Evolutionary conservation across 495 filamentous ascomycete species (phyloP).

Genomic region (Tuber aestivum): DNA sequence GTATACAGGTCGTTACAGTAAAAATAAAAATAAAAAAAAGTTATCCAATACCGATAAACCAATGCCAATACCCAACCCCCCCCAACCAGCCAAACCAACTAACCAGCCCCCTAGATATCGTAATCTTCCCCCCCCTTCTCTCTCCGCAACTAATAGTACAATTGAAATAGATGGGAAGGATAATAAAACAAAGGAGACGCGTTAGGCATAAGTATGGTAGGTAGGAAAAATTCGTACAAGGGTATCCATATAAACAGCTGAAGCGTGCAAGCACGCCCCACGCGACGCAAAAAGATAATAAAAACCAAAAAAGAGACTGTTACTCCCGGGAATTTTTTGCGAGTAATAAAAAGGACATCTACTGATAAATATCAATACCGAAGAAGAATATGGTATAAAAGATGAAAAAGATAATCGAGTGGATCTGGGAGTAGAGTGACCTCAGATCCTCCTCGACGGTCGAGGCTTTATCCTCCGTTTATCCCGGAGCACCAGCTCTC

Average conservation of each 20-base stretch:
- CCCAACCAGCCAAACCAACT: slow-evolving; percentile 9
- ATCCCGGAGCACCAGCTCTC: slow-evolving; percentile 32
- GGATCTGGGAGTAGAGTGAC: not conserved
- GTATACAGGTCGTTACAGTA: slow-evolving; percentile 2
- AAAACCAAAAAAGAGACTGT: not conserved
- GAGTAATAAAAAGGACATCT: slow-evolving; percentile 4
- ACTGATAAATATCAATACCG: slow-evolving; percentile 5
- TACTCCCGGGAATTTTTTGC: not conserved
- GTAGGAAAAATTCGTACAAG: not conserved
- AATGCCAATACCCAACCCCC: not conserved
- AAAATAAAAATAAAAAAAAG: not conserved
- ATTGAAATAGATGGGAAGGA: not conserved
- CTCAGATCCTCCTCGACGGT: slow-evolving; percentile 16
- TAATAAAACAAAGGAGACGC: slow-evolving; percentile 2
- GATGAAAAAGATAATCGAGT: not conserved
- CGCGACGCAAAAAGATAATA: not conserved
- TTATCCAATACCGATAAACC: not conserved
- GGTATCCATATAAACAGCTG: not conserved
- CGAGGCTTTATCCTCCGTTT: slow-evolving; percentile 26
- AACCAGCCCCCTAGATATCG: not conserved
- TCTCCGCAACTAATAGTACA: not conserved
- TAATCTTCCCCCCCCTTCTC: not conserved
- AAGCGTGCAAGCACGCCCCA: not conserved
- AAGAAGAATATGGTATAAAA: not conserved
- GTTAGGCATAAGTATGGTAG: not conserved